Conservation (phyloP, 129 eudicot genomes). For the Pittosporum tobira region DNA sequence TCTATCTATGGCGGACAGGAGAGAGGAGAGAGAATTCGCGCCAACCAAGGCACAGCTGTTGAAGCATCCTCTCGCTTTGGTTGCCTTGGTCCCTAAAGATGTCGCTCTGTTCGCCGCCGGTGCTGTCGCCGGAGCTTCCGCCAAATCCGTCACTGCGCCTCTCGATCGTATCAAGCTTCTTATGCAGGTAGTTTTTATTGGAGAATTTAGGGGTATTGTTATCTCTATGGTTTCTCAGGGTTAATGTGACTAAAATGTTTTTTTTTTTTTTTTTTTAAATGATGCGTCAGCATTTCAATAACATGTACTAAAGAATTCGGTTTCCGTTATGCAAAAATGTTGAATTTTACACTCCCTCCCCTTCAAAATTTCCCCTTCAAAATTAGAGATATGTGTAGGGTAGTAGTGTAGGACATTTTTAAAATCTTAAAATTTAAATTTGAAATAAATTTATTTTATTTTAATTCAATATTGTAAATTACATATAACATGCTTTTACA, state of each 20-base stretch:
- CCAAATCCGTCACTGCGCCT: conserved; percentile 78
- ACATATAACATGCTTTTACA: too few relatives aligned
- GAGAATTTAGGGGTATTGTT: background rate
- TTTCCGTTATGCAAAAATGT: too few relatives aligned
- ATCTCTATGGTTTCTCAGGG: background rate
- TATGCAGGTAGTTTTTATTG: conserved; percentile 62
- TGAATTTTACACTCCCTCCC: too few relatives aligned
- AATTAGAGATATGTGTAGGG: too few relatives aligned
- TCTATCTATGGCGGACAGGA: conserved; percentile 51
- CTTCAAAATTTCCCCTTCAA: too few relatives aligned
- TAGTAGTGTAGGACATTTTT: too few relatives aligned
- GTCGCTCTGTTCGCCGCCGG: conserved; percentile 82
- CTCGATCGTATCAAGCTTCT: conserved; percentile 89
- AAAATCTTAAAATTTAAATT: too few relatives aligned
- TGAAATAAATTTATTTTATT: too few relatives aligned
- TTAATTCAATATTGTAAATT: too few relatives aligned
- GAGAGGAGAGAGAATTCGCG: conserved; percentile 33
- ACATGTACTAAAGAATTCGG: too few relatives aligned
- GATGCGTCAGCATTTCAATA: too few relatives aligned
- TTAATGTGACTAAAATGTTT: background rate
- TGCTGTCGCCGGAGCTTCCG: conserved; percentile 84
- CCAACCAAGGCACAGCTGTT: conserved; percentile 50
- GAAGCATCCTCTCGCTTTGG: conserved; percentile 59
- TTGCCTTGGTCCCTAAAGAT: conserved; percentile 67
- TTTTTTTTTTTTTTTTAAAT: too few relatives aligned